Conservation (phyloP, 345 rosid species). For the Hibiscus tridactylites region DNA sequence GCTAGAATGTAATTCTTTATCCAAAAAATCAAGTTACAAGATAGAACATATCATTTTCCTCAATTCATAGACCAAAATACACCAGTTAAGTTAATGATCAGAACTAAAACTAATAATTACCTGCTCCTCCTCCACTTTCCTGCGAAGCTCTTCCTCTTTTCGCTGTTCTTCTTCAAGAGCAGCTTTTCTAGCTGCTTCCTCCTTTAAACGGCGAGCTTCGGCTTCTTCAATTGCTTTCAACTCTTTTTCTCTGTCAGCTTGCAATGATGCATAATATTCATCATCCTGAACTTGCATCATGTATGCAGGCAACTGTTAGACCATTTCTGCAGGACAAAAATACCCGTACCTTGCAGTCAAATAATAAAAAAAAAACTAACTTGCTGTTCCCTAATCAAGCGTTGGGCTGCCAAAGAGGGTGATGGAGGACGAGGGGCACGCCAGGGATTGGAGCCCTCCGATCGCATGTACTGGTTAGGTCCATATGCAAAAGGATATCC, state of each 20-base stretch:
- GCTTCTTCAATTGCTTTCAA: conserved; percentile 77
- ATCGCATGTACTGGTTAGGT: conserved; percentile 54
- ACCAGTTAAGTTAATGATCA: background rate
- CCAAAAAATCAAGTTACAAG: background rate
- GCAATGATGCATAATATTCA: conserved; percentile 88
- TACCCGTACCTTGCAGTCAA: background rate
- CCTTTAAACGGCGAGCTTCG: conserved; percentile 62
- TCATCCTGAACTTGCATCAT: conserved; percentile 59
- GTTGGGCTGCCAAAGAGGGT: conserved; percentile 89
- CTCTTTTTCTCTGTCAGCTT: conserved; percentile 96
- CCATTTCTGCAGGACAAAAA: background rate
- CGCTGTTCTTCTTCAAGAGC: conserved; percentile 65
- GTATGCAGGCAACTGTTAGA: conserved; percentile 2
- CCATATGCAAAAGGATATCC: conserved; percentile 51
- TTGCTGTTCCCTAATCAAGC: conserved; percentile 97
- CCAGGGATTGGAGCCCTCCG: conserved; percentile 41
- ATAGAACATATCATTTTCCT: background rate
- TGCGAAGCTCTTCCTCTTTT: conserved; percentile 67
- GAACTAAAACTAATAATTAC: conserved; percentile 27
- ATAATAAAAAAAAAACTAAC: conserved; percentile 27
- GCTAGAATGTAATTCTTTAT: background rate
- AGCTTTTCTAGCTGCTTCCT: conserved; percentile 70
- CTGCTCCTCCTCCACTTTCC: conserved; percentile 85
- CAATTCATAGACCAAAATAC: background rate
- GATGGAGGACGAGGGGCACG: conserved; percentile 71